Evolutionary conservation across 2,329 filamentous ascomycete species (phyloP), one percentile per base, ranked within the genome.

Genomic region (Ophiosphaerella herpotricha): DNA sequence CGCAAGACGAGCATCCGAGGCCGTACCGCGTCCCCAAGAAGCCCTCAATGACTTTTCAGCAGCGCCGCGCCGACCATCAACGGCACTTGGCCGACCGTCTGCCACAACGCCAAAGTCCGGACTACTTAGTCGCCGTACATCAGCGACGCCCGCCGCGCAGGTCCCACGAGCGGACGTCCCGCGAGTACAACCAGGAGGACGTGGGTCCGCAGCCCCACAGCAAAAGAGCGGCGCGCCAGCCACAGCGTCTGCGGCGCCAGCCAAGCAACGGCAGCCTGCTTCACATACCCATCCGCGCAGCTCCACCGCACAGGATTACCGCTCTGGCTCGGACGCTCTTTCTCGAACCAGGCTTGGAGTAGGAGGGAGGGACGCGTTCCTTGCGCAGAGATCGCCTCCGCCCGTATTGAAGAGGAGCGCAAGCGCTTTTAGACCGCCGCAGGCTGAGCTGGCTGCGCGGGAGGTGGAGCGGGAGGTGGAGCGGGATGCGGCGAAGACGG

Each of bases 21-120:
- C 38, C 41, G 21, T 37, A 33, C 38, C 11, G 43, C 18, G 18
- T 21, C 4, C 18, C 18, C 18, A 21, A 21, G 18, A 21, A 21
- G 4, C 18, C 18, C 18, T 5, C 4, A 24, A 39, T n/a, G 24
- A n/a, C 7, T 34, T 42, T 34, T 35, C 45, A 29, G 14, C 43
- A 18, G 16, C 23, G 14, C 38, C 39, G 18, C 23, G 43, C 44
- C 48, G 52, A 26, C 48, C 40, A 18, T 54, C 54, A 40, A 46
- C 38, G 26, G 21, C 51, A 46, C 45, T 43, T 31, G 33, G 39
- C 13, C 44, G 49, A 46, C 47, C 48, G 12, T 46, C 43, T 46
- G 32, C 37, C 6, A n/a, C 44, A 46, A 48, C 40, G 31, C 31
- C 35, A 21, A 32, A 24, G 12, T 9, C 47, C 12, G 24, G 36